phyloP scores from a whole-genome alignment of 225 moss, liverwort and hornwort genomes.

The Physcomitrium patens region DNA sequence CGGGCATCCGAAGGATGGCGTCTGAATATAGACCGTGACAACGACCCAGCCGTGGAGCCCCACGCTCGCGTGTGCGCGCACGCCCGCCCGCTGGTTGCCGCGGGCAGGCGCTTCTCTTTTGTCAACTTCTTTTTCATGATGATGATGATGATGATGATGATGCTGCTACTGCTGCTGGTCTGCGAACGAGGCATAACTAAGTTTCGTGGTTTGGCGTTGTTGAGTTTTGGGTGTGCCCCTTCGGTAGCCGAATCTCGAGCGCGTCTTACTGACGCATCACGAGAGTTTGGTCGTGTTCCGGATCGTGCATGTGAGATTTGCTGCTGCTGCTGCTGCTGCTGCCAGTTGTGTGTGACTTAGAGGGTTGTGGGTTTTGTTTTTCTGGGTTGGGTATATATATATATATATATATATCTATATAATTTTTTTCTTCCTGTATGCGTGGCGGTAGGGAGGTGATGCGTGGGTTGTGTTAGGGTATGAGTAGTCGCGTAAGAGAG shows the following conservation, averaged over 20 bases:
- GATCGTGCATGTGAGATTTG: constrained; percentile 54
- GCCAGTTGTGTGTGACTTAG: not conserved
- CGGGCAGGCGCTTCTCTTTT: constrained; percentile 11
- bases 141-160: not conserved
- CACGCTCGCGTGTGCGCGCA: rapidly evolving
- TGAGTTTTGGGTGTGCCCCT: not conserved
- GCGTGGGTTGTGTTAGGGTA: too few relatives aligned
- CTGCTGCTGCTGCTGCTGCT: not conserved
- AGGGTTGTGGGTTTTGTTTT: constrained; percentile 19
- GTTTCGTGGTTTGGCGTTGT: not conserved
- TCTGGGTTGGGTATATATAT: constrained; percentile 16
- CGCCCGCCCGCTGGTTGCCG: constrained; percentile 30
- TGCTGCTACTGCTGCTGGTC: not conserved
- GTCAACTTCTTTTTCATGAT: constrained; percentile 46
- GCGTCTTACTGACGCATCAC: not conserved
- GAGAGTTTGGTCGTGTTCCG: constrained; percentile 10
- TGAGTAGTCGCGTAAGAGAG: too few relatives aligned
- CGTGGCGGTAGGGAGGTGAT: too few relatives aligned
- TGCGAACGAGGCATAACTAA: not conserved
- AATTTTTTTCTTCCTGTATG: too few relatives aligned
- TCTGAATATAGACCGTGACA: too few relatives aligned
- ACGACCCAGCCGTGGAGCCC: too few relatives aligned
- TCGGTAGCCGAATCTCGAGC: constrained; percentile 29
- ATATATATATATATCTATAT: too few relatives aligned
- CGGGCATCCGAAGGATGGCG: too few relatives aligned